Percentiles rank a stretch among this genome's conserved stretches.
Evolutionary conservation across 768 basidiomycete genomes (phyloP).

Genomic region (Amanita jacksonii): DNA sequence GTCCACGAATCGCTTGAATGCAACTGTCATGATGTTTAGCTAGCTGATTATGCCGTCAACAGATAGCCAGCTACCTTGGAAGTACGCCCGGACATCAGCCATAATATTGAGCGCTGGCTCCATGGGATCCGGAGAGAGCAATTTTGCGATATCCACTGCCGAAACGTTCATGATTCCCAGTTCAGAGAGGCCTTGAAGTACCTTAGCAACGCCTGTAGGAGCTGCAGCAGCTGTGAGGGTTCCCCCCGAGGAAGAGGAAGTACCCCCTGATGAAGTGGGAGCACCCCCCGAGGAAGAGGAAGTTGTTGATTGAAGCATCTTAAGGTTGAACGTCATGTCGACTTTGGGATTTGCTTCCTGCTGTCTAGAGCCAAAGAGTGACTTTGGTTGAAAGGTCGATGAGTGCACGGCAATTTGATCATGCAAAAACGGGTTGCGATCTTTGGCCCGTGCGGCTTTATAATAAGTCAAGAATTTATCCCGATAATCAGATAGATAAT

Average conservation of each 20-base stretch:
- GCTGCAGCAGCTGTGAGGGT: too few relatives aligned
- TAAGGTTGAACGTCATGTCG: too few relatives aligned
- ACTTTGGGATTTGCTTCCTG: too few relatives aligned
- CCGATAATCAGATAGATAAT: constrained; percentile 35
- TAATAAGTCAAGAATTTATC: constrained; percentile 37
- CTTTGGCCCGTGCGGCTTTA: constrained; percentile 20
- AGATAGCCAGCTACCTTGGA: constrained; percentile 37
- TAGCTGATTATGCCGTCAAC: constrained; percentile 34
- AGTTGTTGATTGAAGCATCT: too few relatives aligned
- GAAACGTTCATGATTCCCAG: constrained; percentile 24
- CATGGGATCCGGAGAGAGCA: constrained; percentile 35
- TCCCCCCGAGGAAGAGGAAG: too few relatives aligned
- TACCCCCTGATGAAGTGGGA: too few relatives aligned
- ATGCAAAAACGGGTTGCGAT: constrained; percentile 14
- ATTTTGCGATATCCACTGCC: constrained; percentile 29
- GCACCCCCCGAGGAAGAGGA: too few relatives aligned
- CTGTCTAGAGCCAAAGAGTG: too few relatives aligned
- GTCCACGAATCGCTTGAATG: constrained; percentile 52
- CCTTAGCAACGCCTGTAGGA: constrained; percentile 15
- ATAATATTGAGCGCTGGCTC: constrained; percentile 46
- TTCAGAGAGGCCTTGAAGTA: constrained; percentile 21
- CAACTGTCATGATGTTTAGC: constrained; percentile 28
- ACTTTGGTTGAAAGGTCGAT: too few relatives aligned
- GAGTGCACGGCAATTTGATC: constrained; percentile 8
- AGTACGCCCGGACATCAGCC: constrained; percentile 54